Evolutionary conservation across 345 rosid genomes (phyloP).

Genomic region (Lumnitzera littorea): DNA sequence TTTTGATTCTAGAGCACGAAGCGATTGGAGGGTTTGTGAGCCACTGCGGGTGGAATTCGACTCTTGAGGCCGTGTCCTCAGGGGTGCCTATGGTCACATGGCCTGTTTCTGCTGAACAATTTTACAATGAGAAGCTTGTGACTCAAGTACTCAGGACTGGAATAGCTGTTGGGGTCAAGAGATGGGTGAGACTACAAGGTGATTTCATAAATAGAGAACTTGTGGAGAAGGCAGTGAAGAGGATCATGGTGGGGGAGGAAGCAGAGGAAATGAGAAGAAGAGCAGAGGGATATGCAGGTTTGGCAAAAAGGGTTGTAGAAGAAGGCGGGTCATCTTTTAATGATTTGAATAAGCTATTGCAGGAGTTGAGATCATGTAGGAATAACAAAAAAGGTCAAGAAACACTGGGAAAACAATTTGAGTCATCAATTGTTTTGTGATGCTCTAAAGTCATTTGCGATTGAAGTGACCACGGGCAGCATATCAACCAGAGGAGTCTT

Average conservation of each 20-base stretch:
- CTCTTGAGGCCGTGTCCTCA: constrained; percentile 19
- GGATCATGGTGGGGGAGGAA: constrained; percentile 8
- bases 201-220: constrained; percentile 13
- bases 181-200: constrained; percentile 9
- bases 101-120: constrained; percentile 30
- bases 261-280: too few relatives aligned
- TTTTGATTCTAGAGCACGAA: constrained; percentile 27
- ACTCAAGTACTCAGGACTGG: constrained; percentile 22
- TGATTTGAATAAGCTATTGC: too few relatives aligned
- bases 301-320: too few relatives aligned
- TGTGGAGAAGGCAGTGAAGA: constrained; percentile 25
- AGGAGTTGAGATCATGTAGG: too few relatives aligned
- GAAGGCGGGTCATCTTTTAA: too few relatives aligned
- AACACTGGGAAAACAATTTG: too few relatives aligned
- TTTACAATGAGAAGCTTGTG: constrained; percentile 30
- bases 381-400: too few relatives aligned
- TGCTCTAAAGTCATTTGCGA: too few relatives aligned
- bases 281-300: too few relatives aligned
- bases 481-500: too few relatives aligned
- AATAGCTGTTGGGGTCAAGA: constrained; percentile 11
- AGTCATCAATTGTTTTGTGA: too few relatives aligned
- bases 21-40: constrained; percentile 32
- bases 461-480: too few relatives aligned
- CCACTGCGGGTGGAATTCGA: constrained; percentile 40
- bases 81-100: constrained; percentile 38